A percentile compares a stretch with the other conserved stretches of the same genome.
Evolutionary conservation across 2,329 filamentous ascomycete species (phyloP).

Genomic region (Sclerotinia subarctica): DNA sequence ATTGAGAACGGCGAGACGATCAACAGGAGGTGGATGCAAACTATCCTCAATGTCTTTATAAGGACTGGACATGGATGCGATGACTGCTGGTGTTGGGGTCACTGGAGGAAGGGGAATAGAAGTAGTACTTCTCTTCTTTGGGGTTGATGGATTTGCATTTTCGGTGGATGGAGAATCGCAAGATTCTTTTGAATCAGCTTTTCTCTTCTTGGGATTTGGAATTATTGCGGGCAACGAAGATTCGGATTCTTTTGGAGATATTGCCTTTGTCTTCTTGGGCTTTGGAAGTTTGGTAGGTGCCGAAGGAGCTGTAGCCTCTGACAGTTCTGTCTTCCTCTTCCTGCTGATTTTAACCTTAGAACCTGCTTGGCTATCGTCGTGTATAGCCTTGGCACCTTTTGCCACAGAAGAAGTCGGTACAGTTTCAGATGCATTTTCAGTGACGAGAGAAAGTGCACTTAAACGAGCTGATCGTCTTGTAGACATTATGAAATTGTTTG

Average conservation of each 20-base stretch:
- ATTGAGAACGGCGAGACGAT: slow-evolving; percentile 60
- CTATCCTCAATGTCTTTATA: slow-evolving; percentile 43
- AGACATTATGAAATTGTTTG: slow-evolving; percentile 30
- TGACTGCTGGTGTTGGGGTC: slow-evolving; percentile 49
- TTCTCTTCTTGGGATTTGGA: background rate
- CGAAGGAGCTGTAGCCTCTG: background rate
- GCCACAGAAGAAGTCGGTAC: background rate
- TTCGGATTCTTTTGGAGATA: background rate
- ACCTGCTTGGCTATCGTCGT: slow-evolving; percentile 12
- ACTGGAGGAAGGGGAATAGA: slow-evolving; percentile 36
- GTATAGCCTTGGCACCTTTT: background rate
- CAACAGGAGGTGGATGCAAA: slow-evolving; percentile 32
- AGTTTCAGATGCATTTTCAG: slow-evolving; percentile 21
- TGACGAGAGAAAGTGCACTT: slow-evolving; percentile 24
- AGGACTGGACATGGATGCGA: slow-evolving; percentile 46
- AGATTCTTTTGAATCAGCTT: slow-evolving; percentile 23
- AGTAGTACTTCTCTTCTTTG: slow-evolving; percentile 18
- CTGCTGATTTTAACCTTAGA: slow-evolving; percentile 23
- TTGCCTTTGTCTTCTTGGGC: background rate
- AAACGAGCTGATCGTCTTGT: slow-evolving; percentile 35
- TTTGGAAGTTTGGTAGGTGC: background rate
- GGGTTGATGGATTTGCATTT: slow-evolving; percentile 31
- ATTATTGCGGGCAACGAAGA: background rate
- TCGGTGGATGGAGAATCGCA: slow-evolving; percentile 20
- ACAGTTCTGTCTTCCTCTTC: background rate